Evolutionary conservation across 2,329 filamentous ascomycete genomes (phyloP), one percentile per base, ranked within the genome.

Genomic region (Fusarium pininemorale): DNA sequence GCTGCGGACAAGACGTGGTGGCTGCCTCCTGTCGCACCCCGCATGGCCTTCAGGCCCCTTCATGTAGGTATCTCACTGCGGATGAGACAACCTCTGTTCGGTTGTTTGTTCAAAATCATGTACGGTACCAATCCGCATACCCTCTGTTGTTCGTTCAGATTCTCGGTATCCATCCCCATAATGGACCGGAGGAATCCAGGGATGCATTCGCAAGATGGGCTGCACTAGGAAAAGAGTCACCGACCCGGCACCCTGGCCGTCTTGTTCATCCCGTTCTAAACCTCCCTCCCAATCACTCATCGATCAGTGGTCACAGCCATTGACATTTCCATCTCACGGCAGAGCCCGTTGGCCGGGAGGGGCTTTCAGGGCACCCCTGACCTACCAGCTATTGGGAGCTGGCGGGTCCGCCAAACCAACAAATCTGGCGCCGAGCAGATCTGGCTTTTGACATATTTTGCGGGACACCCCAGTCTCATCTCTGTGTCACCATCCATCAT

Each of bases 171-270:
- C 59, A 38, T 60, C 71, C 69, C 69, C 39, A 57, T 71, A 68
- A 62, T 63, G 71, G 54, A 72, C 57, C 62, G 63, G 66, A 68
- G 63, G 37, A 41, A 60, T 64, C 56, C 72, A 69, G 70, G 75
- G 75, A 69, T 78, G 22, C 59, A 63, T 66, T 82, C 80, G 80
- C 81, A 82, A 82, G 79, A 70, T 69, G 77, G 74, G 71, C 81
- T 81, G 59, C 61, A 80, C 78, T 81, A 76, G 80, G 81, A 75
- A 80, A 80, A 75, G 74, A 64, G 57, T 68, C 62, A 48, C 54
- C 56, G 69, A 72, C 63, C 63, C 71, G 61, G 50, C 66, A 74
- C 63, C 75, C 75, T 69, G 55, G 60, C 66, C 70, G 50, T 50
- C 68, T 66, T 54, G 20, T 53, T 58, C 37, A 44, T 26, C 50